These are phyloP conservation scores for Thuja plicata DNA, from an alignment of 83 land plant species.

Conservation along the genomic window DNA sequence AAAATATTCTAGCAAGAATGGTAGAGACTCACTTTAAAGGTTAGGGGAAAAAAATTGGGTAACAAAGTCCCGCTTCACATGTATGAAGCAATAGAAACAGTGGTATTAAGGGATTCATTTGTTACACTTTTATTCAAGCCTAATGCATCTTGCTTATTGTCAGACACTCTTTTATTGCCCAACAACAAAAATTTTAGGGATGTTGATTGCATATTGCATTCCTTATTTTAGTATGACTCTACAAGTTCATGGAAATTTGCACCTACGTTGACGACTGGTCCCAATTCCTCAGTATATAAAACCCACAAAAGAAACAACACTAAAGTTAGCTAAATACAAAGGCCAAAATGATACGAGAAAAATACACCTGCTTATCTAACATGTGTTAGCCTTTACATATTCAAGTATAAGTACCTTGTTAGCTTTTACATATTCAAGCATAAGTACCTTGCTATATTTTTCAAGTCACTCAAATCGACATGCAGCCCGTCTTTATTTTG, in stretches of 20 bases:
- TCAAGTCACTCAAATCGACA: constrained; percentile 96
- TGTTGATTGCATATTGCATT: background rate
- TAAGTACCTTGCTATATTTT: constrained; percentile 89
- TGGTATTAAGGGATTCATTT: background rate
- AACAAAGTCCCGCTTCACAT: too few species aligned
- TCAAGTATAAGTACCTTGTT: constrained; percentile 28
- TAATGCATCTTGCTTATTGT: too few species aligned
- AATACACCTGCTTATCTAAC: background rate
- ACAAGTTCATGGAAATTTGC: constrained; percentile 78
- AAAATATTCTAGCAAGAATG: too few species aligned
- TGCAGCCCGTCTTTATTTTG: constrained; percentile 95
- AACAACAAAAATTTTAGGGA: background rate
- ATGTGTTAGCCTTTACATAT: background rate
- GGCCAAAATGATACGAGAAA: background rate
- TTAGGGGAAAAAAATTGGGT: too few species aligned
- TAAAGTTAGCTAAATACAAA: background rate
- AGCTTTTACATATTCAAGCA: background rate
- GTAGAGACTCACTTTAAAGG: too few species aligned
- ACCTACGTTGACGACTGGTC: constrained; percentile 88
- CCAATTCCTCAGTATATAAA: constrained; percentile 95
- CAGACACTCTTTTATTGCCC: background rate
- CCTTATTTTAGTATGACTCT: constrained; percentile 71
- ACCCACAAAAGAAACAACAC: constrained; percentile 42
- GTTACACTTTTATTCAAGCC: background rate
- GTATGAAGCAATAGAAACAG: too few species aligned